Conservation (phyloP, 2,329 filamentous ascomycete genomes). For the Penicillium crustosum region DNA sequence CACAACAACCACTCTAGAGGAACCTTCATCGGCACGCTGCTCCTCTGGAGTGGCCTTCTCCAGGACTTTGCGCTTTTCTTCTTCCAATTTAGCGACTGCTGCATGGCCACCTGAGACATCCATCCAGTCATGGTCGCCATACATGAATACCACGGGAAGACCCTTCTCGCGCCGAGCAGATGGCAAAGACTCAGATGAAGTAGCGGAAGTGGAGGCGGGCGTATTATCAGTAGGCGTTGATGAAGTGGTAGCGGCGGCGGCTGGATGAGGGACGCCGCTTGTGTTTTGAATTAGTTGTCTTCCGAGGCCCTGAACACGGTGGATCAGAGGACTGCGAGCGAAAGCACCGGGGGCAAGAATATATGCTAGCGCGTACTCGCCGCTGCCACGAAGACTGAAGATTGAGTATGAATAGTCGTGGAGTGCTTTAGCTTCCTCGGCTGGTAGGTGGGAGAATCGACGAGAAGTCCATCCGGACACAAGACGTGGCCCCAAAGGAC, state of each 20-base stretch:
- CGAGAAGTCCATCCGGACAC: constrained; percentile 94
- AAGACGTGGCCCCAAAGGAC: constrained; percentile 84
- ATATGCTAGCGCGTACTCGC: constrained; percentile 90
- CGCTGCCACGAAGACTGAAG: constrained; percentile 87
- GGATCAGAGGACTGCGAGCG: constrained; percentile 81
- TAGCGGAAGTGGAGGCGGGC: constrained; percentile 26
- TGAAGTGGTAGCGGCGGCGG: constrained; percentile 12
- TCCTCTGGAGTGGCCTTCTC: constrained; percentile 64
- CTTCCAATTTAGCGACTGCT: constrained; percentile 74
- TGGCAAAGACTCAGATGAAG: constrained; percentile 17
- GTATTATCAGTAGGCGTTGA: constrained; percentile 31
- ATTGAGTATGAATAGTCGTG: constrained; percentile 94
- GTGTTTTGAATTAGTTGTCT: constrained; percentile 58
- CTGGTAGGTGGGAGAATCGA: constrained; percentile 83
- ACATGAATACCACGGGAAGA: constrained; percentile 86
- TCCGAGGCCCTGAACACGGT: constrained; percentile 81
- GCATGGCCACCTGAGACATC: constrained; percentile 83
- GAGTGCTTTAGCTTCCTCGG: constrained; percentile 75
- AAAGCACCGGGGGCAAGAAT: constrained; percentile 92
- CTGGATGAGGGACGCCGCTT: constrained; percentile 15
- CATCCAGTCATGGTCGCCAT: constrained; percentile 99
- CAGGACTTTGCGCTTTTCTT: constrained; percentile 62
- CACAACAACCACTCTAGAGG: constrained; percentile 79
- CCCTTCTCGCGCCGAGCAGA: constrained; percentile 58
- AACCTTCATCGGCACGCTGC: constrained; percentile 70